Base-by-base conservation (phyloP, 805 yeast genomes). In the Metschnikowia borealis region DNA sequence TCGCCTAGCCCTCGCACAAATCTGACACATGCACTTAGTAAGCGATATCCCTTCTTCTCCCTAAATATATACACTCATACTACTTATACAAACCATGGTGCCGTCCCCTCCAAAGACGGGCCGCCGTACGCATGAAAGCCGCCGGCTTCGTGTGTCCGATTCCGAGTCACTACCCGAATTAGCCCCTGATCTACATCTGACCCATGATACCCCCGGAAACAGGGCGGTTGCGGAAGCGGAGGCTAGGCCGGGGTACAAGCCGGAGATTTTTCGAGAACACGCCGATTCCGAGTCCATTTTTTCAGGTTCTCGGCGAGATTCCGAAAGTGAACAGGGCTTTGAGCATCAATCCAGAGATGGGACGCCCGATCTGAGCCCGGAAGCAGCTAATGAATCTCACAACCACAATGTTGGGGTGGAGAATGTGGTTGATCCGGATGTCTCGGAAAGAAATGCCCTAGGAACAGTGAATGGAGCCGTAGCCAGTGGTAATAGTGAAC, bases 11-110 rank as follows among this genome's bases (percentile, higher is more conserved):
- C 36, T 41, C 45, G 45, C 45, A 42, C 45, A 42, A 42, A 33
- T 42, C 38, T 42, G 45, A 42, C 45, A 42, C 45, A 42, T 42
- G 33, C 31, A 31, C 38, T 33, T 32, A 32, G 45, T 34, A 42
- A 42, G 33, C 38, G 18, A 6, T 20, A 31, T 29, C n/a, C 20
- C 43, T 6, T 6, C 41, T 17, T 26, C 11, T 26, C 43, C 17
- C 43, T 26, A 15, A 39, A 26, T 10, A 26, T 3, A 26, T 26
- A 26, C 11, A 26, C 29, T 26, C 11, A 23, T 17, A 15, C 20
- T 10, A 6, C 10, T n/a, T 38, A 23, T 7, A 21, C 17, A n/a
- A 7, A 39, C 43, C 34, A 39, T 39, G 43, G 43, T 10, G 20
- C 43, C 20, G 43, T 14, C 43, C 5, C 8, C 43, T 6, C 7